phyloP scores from a whole-genome alignment of 2,329 filamentous ascomycete species.

The Thelonectria olida region DNA sequence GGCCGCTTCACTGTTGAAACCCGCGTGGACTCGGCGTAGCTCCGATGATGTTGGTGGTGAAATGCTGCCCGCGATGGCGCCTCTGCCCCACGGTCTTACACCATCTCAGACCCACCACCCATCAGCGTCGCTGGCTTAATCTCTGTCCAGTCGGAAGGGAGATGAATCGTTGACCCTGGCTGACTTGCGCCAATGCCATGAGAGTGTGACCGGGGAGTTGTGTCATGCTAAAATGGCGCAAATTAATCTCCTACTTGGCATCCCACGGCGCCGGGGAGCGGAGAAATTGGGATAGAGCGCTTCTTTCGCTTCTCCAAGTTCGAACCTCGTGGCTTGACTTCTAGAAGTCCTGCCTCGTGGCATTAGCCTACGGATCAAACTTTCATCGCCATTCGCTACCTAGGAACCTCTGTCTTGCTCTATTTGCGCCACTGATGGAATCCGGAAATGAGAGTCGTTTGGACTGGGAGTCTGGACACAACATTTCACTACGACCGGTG shows the following conservation, averaged over 20 bases:
- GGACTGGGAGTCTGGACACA: too few relatives aligned
- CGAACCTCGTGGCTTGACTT: background rate
- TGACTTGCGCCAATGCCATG: background rate
- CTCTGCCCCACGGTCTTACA: conserved; percentile 36
- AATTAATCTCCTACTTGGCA: background rate
- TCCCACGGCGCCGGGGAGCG: background rate
- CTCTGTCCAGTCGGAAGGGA: conserved; percentile 6
- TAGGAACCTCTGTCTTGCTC: too few relatives aligned
- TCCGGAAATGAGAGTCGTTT: too few relatives aligned
- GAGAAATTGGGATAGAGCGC: background rate
- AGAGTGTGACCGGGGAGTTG: background rate
- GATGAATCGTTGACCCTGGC: background rate
- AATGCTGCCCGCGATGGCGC: conserved; percentile 34
- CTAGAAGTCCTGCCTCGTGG: background rate
- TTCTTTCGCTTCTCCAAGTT: background rate
- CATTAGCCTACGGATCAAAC: too few relatives aligned
- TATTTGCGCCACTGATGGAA: too few relatives aligned
- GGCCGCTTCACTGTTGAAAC: conserved; percentile 11
- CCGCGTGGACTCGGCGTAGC: background rate
- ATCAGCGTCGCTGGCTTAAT: background rate
- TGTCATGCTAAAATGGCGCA: background rate
- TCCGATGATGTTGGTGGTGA: conserved; percentile 22
- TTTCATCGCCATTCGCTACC: too few relatives aligned
- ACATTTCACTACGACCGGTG: too few relatives aligned
- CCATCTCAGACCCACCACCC: conserved; percentile 32